Conservation (phyloP, 495 filamentous ascomycete genomes). For the Daldinia childiae region DNA sequence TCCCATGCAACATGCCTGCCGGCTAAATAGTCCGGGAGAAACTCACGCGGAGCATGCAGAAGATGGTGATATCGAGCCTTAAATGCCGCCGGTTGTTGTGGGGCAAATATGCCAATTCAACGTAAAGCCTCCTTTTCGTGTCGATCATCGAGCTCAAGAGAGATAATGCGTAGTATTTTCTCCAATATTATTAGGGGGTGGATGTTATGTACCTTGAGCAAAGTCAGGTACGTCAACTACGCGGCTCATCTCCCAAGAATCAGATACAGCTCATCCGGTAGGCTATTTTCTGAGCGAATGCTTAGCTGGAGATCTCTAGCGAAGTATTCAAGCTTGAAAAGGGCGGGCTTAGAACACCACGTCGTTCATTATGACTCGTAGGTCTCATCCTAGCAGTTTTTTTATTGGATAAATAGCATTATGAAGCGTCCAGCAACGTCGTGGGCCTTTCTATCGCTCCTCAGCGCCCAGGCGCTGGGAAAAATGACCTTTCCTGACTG, state of each 20-base stretch:
- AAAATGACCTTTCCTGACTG: conserved; percentile 49
- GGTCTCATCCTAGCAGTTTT: neutral
- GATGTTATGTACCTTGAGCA: conserved; percentile 10
- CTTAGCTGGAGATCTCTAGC: conserved; percentile 5
- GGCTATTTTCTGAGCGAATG: conserved; percentile 27
- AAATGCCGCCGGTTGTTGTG: conserved; percentile 7
- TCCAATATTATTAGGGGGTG: neutral
- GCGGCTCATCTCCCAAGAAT: neutral
- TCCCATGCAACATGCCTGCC: conserved; percentile 8
- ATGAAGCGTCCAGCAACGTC: conserved; percentile 23
- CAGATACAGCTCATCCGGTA: conserved; percentile 24
- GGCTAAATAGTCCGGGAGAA: conserved; percentile 32
- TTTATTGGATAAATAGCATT: neutral
- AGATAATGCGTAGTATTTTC: conserved; percentile 6
- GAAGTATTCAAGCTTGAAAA: conserved; percentile 5
- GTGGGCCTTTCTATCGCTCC: conserved; percentile 20
- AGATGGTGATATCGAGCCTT: conserved; percentile 9
- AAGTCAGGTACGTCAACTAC: conserved; percentile 14
- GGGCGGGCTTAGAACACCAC: neutral
- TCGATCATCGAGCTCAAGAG: conserved; percentile 10
- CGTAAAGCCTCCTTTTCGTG: neutral
- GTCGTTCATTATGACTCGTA: neutral
- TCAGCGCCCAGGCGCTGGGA: conserved; percentile 27
- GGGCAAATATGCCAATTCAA: neutral
- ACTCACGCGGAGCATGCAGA: conserved; percentile 18